Conservation (phyloP, 352 stramenopile species). For the Pythium aquatile region DNA sequence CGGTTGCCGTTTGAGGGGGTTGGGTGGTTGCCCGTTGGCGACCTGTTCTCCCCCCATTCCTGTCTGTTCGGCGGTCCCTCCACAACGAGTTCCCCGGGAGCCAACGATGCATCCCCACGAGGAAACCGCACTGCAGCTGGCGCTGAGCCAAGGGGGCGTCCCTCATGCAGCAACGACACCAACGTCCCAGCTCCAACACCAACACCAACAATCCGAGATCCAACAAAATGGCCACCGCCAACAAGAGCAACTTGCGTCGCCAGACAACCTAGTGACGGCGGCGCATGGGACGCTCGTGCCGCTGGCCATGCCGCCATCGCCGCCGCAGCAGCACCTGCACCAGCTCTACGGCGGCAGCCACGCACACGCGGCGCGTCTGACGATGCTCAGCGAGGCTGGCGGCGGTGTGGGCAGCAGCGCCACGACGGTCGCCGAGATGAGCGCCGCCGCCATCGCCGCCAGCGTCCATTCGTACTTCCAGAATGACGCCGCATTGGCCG, state of each 20-base stretch:
- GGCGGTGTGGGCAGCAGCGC: not conserved
- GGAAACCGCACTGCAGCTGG: constrained; percentile 28
- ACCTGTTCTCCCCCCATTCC: constrained; percentile 21
- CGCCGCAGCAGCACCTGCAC: constrained; percentile 11
- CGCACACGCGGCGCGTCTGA: constrained; percentile 15
- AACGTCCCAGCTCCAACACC: not conserved
- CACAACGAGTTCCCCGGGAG: not conserved
- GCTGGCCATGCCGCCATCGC: constrained; percentile 27
- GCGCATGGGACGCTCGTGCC: constrained; percentile 21
- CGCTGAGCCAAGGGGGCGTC: constrained; percentile 17
- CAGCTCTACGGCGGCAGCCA: constrained; percentile 3
- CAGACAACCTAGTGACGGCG: not conserved
- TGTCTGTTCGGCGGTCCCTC: not conserved
- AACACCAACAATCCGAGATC: not conserved
- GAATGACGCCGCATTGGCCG: constrained; percentile 7
- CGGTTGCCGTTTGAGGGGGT: constrained; percentile 21
- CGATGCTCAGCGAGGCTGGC: constrained; percentile 20
- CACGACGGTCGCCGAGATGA: not conserved
- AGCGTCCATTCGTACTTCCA: constrained; percentile 25
- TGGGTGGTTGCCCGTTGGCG: constrained; percentile 15
- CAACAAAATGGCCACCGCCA: not conserved
- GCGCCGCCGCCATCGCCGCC: constrained; percentile 9
- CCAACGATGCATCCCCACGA: constrained; percentile 26
- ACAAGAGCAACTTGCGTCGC: not conserved
- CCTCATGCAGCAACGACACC: constrained; percentile 25